Percentiles rank a stretch among this genome's conserved stretches.
Conservation (phyloP, 768 basidiomycete genomes). For the Pholiota molesta region DNA sequence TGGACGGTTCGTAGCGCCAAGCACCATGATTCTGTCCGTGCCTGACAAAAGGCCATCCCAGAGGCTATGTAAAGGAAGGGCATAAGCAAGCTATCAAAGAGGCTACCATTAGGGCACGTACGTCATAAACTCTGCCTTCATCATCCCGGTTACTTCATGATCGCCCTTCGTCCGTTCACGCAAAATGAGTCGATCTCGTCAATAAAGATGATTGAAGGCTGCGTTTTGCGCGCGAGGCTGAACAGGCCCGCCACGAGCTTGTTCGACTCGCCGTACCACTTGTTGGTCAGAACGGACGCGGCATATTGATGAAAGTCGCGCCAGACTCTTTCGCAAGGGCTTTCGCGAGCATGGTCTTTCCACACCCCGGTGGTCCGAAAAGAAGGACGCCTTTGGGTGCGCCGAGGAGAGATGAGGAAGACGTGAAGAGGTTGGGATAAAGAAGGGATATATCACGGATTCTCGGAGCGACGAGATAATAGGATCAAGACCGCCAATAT, state of each 20-base stretch:
- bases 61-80: constrained; percentile 48
- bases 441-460: constrained; percentile 95
- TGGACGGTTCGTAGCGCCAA: constrained; percentile 95
- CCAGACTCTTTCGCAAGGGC: constrained; percentile 97
- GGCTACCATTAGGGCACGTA: constrained; percentile 36
- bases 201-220: constrained; percentile 97
- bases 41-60: constrained; percentile 94
- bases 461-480: constrained; percentile 91
- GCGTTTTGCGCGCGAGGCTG: constrained; percentile 89
- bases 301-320: constrained; percentile 87
- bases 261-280: constrained; percentile 64
- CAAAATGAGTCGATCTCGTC: constrained; percentile 98
- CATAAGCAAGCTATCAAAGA: constrained; percentile 2
- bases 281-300: constrained; percentile 49
- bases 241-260: constrained; percentile 96
- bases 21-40: constrained; percentile 81
- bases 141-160: constrained; percentile 98
- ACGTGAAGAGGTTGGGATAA: constrained; percentile 85
- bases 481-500: constrained; percentile 91
- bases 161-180: constrained; percentile 86
- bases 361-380: constrained; percentile 96
- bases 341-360: constrained; percentile 99
- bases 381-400: constrained; percentile 97
- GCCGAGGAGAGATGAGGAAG: constrained; percentile 78
- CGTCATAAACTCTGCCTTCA: constrained; percentile 97